Evolutionary conservation across 192 early-diverging fungal genomes (phyloP), one percentile per base, ranked within the genome.

Genomic region (Globomyces pollinis-pini): DNA sequence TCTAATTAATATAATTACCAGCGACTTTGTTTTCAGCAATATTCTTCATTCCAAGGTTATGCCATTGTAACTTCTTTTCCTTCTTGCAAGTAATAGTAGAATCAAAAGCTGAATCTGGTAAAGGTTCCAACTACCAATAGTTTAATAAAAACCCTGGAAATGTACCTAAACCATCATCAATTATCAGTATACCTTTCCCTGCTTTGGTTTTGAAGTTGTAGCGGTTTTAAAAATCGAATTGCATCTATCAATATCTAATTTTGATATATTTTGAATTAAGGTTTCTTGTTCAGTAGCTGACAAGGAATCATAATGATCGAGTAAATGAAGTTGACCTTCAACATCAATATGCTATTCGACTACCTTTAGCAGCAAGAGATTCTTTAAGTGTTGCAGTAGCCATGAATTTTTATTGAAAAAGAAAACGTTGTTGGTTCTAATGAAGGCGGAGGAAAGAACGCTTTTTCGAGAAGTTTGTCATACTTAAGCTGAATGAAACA

Each of bases 21-120:
- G 80, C 93, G 28, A 96, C 92, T 74, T 94, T 91, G 70, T 85
- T 85, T 59, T 86, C 71, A 42, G 85, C 78, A 70, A 98, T 96
- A 57, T 84, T 67, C 33, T 72, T 60, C 65, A 96, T 67, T 20
- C 95, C 95, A 33, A 80, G 66, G 5, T 71, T 75, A 39, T 81
- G 68, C 91, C 93, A 95, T n/a, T n/a, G n/a, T 33, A 68, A 68
- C 16, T 70, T 70, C 0, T 81, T 61, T 50, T 86, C 82, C 2
- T 64, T 74, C 5, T 42, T n/a, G 41, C 59, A 50, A 11, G 52
- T 24, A 20, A 80, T 54, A 31, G 68, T 67, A n/a, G 76, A 76
- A 33, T 69, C 74, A 32, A 79, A 66, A 21, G 64, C 63, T 7
- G 38, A 43, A 2, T 80, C 70, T 33, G 90, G 89, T 50, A 98